Evolutionary conservation across 306 rosid species (phyloP), one percentile per base, ranked within the genome.

Genomic region (Malus sylvestris): DNA sequence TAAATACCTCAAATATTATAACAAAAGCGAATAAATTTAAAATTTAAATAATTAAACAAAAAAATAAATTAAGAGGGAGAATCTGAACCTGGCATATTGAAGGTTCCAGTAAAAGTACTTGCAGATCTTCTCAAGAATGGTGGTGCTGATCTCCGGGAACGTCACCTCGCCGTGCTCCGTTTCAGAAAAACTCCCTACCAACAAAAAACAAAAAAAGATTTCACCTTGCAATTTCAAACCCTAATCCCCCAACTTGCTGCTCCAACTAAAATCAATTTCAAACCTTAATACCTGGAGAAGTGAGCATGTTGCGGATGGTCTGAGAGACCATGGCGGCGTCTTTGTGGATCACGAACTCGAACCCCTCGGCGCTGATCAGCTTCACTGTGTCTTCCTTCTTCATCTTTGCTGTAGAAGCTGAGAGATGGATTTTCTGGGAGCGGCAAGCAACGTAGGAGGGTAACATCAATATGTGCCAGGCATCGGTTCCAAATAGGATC

Each of bases 241-340:
- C 66, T 65, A 79, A 78, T 69, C 32, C 82, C 82, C 86, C 84
- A 73, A 81, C 80, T 77, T 22, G 49, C 12, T 30, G 2, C 3
- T 29, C 4, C 42, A 38, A 38, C 42, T 38, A 0, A 38, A 38
- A 38, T 38, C 42, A 38, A 49, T 49, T 4, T 49, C 20, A 49
- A 49, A 49, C 19, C 53, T 5, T 15, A 49, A 72, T 73, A 92
- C 98, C 99, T 66, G 98, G 97, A 78, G 99, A 96, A 6, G 99
- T 92, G 57, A 92, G 98, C 99, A 96, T 96, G 86, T 91, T 91
- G 66, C 90, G 96, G 72, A 96, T 96, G 66, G 99, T 96, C 84
- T 92, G 99, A 51, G 99, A 96, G 84, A 96, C 99, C 98, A 92
- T 96, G 27, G 99, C 99, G 20, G 98, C 99, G 75, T 96, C 99